Evolutionary conservation across 139 green algal species (phyloP), one percentile per base, ranked within the genome.

Genomic region (Micromonas pusilla): DNA sequence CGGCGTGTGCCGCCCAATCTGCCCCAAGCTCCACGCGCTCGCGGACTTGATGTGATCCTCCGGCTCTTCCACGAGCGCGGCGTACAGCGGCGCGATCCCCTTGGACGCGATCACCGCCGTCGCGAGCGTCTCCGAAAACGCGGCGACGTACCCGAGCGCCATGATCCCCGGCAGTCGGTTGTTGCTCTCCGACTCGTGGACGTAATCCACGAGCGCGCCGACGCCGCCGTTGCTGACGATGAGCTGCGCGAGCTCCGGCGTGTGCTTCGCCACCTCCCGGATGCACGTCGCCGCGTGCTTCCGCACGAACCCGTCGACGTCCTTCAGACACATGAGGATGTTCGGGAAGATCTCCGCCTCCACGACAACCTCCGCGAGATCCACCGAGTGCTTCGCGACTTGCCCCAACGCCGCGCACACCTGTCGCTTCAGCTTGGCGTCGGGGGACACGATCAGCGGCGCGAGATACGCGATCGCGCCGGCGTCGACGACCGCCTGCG

Each of bases 281-380:
- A 87, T 74, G 30, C 33, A 81, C 79, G 87, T 92, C 73, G 91
- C 91, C 3, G 90, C 87, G 78, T 93, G 86, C 83, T 93, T 93
- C 70, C 88, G 87, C 52, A 96, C 88, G 65, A 90, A 85, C 65
- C 91, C 86, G 82, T 97, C 92, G 3, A 89, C 86, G 83, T 93
- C 93, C 79, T 92, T 92, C 67, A 97, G 90, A 82, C 88, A 96
- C 30, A 87, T 91, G 34, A 96, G 85, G 70, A 95, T 89, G 78
- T 92, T 92, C 64, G 91, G 89, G 83, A 97, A 96, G 72, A 94
- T 89, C 80, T 97, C 91, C 0, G 89, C 89, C 74, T 93, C 92
- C 71, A 95, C 91, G 65, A 95, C 91, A 62, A 93, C 89, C 82
- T 95, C 91, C n/a, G 92, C 92, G 66, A 96, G 85, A 76, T 94